These are phyloP conservation scores for Lactarius quietus DNA, from an alignment of 768 basidiomycete genomes.

Conservation along the genomic window DNA sequence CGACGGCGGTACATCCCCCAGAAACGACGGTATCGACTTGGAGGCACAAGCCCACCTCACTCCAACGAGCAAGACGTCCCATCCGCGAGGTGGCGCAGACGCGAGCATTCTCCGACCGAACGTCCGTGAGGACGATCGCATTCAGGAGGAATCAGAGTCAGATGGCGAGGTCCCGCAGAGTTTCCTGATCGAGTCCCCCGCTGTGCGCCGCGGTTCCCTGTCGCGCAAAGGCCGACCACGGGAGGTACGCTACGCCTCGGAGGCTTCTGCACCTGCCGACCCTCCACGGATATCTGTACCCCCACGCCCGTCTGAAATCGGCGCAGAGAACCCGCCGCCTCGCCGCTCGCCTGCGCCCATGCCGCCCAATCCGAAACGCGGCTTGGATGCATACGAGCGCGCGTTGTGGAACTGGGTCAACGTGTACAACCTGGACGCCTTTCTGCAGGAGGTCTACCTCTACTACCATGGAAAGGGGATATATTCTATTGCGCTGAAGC, in stretches of 20 bases:
- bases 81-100: slow-evolving; percentile 54
- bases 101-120: slow-evolving; percentile 64
- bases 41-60: slow-evolving; percentile 49
- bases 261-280: slow-evolving; percentile 7
- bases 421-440: slow-evolving; percentile 94
- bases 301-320: slow-evolving; percentile 63
- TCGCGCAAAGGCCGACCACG: slow-evolving; percentile 40
- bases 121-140: slow-evolving; percentile 62
- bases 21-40: slow-evolving; percentile 48
- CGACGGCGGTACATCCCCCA: slow-evolving; percentile 36
- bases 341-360: slow-evolving; percentile 27
- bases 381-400: slow-evolving; percentile 80
- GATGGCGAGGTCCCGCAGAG: slow-evolving; percentile 86
- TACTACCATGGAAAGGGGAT: slow-evolving; percentile 98
- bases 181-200: slow-evolving; percentile 75
- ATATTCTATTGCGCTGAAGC: slow-evolving; percentile 87
- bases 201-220: slow-evolving; percentile 29
- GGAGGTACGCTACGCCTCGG: slow-evolving; percentile 17
- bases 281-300: slow-evolving; percentile 54
- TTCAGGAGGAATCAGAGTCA: slow-evolving; percentile 57
- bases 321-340: slow-evolving; percentile 35
- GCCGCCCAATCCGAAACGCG: slow-evolving; percentile 51
- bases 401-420: slow-evolving; percentile 99
- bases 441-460: slow-evolving; percentile 89
- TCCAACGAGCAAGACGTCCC: slow-evolving; percentile 32